Evolutionary conservation across 176 grass and related monocot genomes (phyloP), one percentile per base, ranked within the genome.

Genomic region (Paspalum vaginatum): DNA sequence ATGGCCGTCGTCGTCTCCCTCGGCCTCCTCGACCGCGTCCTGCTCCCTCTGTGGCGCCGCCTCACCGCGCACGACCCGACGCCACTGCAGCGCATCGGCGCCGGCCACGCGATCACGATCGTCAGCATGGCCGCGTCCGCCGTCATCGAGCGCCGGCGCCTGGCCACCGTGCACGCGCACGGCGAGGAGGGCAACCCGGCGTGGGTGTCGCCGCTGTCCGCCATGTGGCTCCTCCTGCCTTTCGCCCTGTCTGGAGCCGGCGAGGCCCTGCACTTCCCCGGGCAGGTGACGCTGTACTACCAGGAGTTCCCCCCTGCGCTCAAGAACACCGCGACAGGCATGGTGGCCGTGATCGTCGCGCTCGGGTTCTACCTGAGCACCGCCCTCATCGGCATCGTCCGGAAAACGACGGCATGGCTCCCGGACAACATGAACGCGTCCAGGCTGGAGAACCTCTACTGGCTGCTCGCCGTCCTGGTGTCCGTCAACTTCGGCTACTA

Each of bases 361-460:
- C 65, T 91, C 2, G 91, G 91, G 2, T 97, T 93, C 83, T 93
- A 97, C 78, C 79, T 97, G 2, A 97, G 94, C 84, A 93, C 91
- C 6, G 88, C 94, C 2, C 63, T 97, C 11, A 51, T 97, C 7
- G 72, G 82, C 16, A 0, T 88, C 5, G 25, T 94, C 4, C 77
- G 89, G 52, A 68, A 64, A n/a, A 40, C n/a, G 50, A 91, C 91
- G 0, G 25, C 75, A 9, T 97, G 94, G 91, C 70, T 97, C 53
- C 91, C 89, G 7, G 86, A 97, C 87, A 91, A 97, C 75, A 83
- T 97, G 81, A 97, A 97, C 45, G 81, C 61, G 4, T 86, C 94
- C 9, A 84, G 15, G 70, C 20, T 91, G 40, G 88, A 91, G 60
- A 89, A 88, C 63, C 78, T 94, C 43, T 97, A 94, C 77, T 91